Base-by-base conservation (phyloP, 176 grass and related monocot species). In the Rhipidocladum racemiflorum region DNA sequence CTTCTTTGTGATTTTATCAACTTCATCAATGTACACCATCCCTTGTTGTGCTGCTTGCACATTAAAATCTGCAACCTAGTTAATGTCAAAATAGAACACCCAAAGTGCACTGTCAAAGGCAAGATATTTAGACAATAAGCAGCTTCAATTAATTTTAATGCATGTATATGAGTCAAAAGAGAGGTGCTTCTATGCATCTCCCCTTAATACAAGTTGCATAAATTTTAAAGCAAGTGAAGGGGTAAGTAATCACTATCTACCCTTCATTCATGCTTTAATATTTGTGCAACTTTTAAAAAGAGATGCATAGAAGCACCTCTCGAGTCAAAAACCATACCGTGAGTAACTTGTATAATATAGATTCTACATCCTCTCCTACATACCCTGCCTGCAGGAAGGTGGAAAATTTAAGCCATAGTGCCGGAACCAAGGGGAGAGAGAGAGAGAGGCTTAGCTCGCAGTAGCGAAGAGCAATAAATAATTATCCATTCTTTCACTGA, bases 1-100 rank as follows among this genome's bases (percentile, higher is more conserved):
- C 96, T 99, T 99, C 73, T 99, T 99, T 64, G 96, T 99, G 48
- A 99, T 99, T 82, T 99, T 99, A 90, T 99, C 96, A 85, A 99
- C 96, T 95, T 99, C 96, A 85, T 99, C 96, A 53, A 99, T 99
- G 89, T 99, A 99, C 32, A 99, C 96, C 90, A 99, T 99, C 49
- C 96, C 96, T 60, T 99, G 96, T 80, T 99, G 96, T 85, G 96
- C 96, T 87, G 96, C 96, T 86, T 95, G 96, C 48, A 99, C 96
- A 83, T 99, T 99, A 85, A 95, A 99, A 84, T 99, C 96, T 81
- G 96, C 93, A 65, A 99, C 93, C 96, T 99, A 85, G 32, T 81
- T 15, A 84, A 78, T 77, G 65, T 53, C 18, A 76, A 86, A 78
- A 86, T 66, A 83, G 35, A 82, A 82, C n/a, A 77, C 28, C 44